Evolutionary conservation across 1,284 basidiomycete species (phyloP), one percentile per base, ranked within the genome.

Genomic region (Trametes hirsuta): DNA sequence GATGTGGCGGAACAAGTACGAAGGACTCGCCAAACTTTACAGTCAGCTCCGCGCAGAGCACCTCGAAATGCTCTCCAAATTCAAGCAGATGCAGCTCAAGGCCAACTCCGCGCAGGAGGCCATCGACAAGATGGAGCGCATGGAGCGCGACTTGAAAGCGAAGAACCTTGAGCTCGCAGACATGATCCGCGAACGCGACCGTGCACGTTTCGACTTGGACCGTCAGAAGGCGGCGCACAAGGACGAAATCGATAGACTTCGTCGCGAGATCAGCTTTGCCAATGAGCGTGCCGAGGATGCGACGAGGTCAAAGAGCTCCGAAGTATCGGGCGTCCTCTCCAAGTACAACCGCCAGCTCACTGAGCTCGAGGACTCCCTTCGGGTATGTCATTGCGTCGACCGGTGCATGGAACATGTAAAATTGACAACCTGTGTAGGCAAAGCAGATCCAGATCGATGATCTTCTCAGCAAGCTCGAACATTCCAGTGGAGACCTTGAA

Each of bases 161-260:
- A 99, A 99, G 85, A 99, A 98, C 73, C 79, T 99, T 58, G 97
- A 99, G 75, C 81, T 99, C 36, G 97, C 97, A 30, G 97, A 99
- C 73, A 99, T 99, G 97, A 93, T 99, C 68, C 87, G 97, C 54
- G 97, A 99, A 76, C 88, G 97, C 40, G 97, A 99, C 74, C 85
- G 97, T 62, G 95, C 97, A 35, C 82, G 97, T 45, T 98, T 98
- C 72, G 97, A 99, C 68, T 80, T 98, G n/a, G 97, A 99, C 74
- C 84, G 97, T 41, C 84, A 95, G 74, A 98, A 97, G 77, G 88
- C 94, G 10, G 89, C 86, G 56, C 95, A 99, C 74, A 97, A 96
- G 74, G 97, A 99, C 64, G 97, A 99, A 72, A 76, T 95, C 37
- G 97, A 99, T 66, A 89, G 97, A 15, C 73, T 98, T 49, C 93